Evolutionary conservation across 257 asterid genomes (phyloP).

Genomic region (Rauvolfia tetraphylla): DNA sequence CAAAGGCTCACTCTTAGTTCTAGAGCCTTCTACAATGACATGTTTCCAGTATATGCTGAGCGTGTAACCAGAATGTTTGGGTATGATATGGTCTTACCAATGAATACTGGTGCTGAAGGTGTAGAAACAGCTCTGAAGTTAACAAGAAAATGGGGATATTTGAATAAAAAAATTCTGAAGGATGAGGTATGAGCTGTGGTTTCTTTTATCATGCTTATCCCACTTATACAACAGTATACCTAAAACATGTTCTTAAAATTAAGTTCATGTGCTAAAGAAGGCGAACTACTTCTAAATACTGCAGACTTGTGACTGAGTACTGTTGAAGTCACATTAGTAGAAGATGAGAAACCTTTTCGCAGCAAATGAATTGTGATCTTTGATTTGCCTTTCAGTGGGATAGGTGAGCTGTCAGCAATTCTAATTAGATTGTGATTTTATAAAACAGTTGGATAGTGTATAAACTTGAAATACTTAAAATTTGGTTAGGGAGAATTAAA

Average conservation of each 20-base stretch:
- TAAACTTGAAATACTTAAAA: neutral
- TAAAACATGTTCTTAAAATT: neutral
- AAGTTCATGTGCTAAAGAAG: neutral
- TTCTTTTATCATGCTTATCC: neutral
- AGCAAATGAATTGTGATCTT: neutral
- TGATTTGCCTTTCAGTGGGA: neutral
- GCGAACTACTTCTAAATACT: neutral
- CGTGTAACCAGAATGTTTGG: constrained; percentile 74
- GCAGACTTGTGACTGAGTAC: neutral
- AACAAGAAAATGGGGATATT: constrained; percentile 92
- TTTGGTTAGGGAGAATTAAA: neutral
- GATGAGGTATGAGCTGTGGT: constrained; percentile 53
- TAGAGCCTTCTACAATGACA: constrained; percentile 86
- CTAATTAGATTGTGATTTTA: neutral
- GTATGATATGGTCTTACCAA: constrained; percentile 89
- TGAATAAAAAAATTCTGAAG: constrained; percentile 70
- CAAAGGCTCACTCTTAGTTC: constrained; percentile 92
- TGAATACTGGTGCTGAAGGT: constrained; percentile 99
- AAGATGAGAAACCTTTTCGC: neutral
- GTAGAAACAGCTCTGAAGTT: constrained; percentile 95
- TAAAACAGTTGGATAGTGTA: neutral
- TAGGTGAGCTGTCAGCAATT: neutral
- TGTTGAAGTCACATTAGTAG: neutral
- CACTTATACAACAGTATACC: neutral
- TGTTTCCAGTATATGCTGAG: constrained; percentile 77